These are phyloP conservation scores for Xylaria castorea DNA, from an alignment of 495 filamentous ascomycete genomes.

Conservation along the genomic window DNA sequence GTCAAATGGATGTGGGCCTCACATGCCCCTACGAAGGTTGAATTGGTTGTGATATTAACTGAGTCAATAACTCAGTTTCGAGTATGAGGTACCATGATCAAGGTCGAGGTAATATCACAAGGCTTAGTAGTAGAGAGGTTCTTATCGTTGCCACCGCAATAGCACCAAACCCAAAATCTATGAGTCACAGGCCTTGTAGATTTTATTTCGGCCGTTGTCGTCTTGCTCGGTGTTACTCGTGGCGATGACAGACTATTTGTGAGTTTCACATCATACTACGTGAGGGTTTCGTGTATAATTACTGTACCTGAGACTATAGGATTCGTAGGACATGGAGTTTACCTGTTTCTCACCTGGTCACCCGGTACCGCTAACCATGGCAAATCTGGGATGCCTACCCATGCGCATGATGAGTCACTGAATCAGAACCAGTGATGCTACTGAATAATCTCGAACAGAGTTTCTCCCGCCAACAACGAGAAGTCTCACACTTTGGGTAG, in stretches of 20 bases:
- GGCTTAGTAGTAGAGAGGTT: not conserved
- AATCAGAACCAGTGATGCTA: not conserved
- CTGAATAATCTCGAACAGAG: not conserved
- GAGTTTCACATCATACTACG: too few relatives aligned
- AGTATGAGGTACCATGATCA: not conserved
- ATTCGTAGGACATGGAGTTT: not conserved
- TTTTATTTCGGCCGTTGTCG: not conserved
- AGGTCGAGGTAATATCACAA: not conserved
- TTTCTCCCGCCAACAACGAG: not conserved
- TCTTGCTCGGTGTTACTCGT: not conserved
- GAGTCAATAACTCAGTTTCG: not conserved
- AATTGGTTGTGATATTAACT: not conserved
- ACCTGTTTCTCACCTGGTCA: not conserved
- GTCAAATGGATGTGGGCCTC: not conserved
- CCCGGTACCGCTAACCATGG: not conserved
- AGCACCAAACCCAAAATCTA: not conserved
- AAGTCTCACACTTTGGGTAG: not conserved
- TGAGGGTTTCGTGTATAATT: not conserved
- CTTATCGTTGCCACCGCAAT: not conserved
- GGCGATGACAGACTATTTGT: not conserved
- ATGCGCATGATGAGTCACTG: not conserved
- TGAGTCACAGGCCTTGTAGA: not conserved
- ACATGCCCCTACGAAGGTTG: not conserved
- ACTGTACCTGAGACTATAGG: not conserved
- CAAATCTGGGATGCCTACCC: not conserved